Base-by-base conservation (phyloP, 1,139 yeast species). In the Magnusiomyces tetraspermus region DNA sequence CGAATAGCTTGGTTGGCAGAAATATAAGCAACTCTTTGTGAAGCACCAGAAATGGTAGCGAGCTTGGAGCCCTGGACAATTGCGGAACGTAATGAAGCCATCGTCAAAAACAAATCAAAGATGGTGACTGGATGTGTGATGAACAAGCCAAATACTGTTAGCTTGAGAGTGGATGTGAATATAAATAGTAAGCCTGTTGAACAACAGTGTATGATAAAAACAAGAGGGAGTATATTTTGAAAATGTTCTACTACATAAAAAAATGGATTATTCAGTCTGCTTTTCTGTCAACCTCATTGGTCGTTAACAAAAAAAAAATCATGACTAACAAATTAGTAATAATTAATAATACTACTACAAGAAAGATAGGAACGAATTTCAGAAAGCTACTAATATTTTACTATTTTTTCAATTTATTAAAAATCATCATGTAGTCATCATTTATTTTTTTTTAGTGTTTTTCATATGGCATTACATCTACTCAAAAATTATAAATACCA, bases 51-150 rank as follows among this genome's bases (percentile, higher is more conserved):
- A 28, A 28, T 11, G 40, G 19, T n/a, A n/a, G 15, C 19, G 40
- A 28, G 23, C 22, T 22, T 28, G 15, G 47, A n/a, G 19, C 47
- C 22, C 23, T 44, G 36, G 37, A 23, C 38, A 44, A 44, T 44
- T 44, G 47, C 47, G 8, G 47, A n/a, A 26, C 47, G 47, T 44
- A 44, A 30, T 44, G 19, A 44, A 28, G 47, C 36, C 47, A 44
- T 44, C 24, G 47, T 24, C 13, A 19, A 17, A 17, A 36, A 36
- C 15, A n/a, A 8, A n/a, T 13, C 6, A 36, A 10, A n/a, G 33
- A 11, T 13, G 21, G 22, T 21, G 24, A 22, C 15, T 8, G 26
- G 44, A 22, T 17, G 24, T 23, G 21, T 22, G n/a, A 41, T 17
- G 43, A 22, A 22, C n/a, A 23, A 22, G 45, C 5, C 23, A 13